A percentile compares a stretch with the other conserved stretches of the same genome.
Evolutionary conservation across 441 rosid species (phyloP).

Genomic region (Euphorbia celastroides): DNA sequence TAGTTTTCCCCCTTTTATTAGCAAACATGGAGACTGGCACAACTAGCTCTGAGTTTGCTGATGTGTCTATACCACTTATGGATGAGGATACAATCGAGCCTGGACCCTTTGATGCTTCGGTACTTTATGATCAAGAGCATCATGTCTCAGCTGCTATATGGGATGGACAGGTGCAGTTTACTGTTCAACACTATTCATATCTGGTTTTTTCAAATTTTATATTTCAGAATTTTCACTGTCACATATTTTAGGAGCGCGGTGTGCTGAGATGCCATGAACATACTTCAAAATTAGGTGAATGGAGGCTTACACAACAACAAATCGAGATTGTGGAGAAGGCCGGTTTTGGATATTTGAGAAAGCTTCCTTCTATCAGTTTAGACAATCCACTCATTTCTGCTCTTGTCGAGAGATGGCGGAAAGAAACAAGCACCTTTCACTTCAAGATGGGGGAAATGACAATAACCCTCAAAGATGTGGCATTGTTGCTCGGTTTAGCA

Average conservation of each 20-base stretch:
- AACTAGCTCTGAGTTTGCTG: constrained; percentile 14
- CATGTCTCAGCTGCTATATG: constrained; percentile 51
- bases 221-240: background rate
- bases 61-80: constrained; percentile 13
- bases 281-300: constrained; percentile 67
- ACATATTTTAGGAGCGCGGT: constrained; percentile 51
- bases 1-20: background rate
- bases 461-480: constrained; percentile 55
- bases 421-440: constrained; percentile 73
- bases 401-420: constrained; percentile 63
- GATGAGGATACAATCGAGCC: constrained; percentile 19
- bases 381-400: constrained; percentile 72
- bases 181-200: background rate
- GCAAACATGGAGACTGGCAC: constrained; percentile 18
- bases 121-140: constrained; percentile 53
- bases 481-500: constrained; percentile 50
- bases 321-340: constrained; percentile 56
- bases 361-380: constrained; percentile 55
- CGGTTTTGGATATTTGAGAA: constrained; percentile 60
- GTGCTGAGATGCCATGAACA: constrained; percentile 75
- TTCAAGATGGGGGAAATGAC: constrained; percentile 70
- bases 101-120: constrained; percentile 29
- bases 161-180: constrained; percentile 36
- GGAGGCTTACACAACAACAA: constrained; percentile 60
- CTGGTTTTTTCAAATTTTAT: background rate